A percentile compares a stretch with the other conserved stretches of the same genome.
Conservation (phyloP, 805 yeast genomes). For the Saccharomycopsis fibuligera region DNA sequence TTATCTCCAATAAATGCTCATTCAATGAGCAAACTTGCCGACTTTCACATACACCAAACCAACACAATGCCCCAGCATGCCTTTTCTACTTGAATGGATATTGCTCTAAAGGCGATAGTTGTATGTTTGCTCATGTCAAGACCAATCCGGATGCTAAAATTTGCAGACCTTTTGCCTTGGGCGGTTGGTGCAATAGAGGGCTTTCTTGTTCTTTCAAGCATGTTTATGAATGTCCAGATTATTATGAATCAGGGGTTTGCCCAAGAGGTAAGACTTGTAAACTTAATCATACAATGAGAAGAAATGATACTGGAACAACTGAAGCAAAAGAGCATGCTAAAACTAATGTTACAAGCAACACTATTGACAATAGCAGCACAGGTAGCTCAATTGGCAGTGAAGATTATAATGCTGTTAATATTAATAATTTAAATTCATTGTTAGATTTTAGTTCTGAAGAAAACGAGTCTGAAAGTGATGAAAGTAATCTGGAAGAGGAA, state of each 20-base stretch:
- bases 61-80: conserved; percentile 59
- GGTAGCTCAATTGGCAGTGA: neutral
- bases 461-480: neutral
- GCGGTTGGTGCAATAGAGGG: conserved; percentile 66
- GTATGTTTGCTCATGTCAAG: conserved; percentile 46
- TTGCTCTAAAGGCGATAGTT: conserved; percentile 40
- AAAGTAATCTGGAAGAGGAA: conserved; percentile 1
- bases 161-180: conserved; percentile 62
- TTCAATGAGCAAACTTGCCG: conserved; percentile 37
- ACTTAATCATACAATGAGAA: conserved; percentile 41
- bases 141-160: conserved; percentile 38
- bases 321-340: neutral
- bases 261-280: conserved; percentile 45
- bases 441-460: conserved; percentile 4
- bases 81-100: conserved; percentile 39
- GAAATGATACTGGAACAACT: conserved; percentile 15
- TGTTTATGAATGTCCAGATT: conserved; percentile 63
- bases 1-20: conserved; percentile 41
- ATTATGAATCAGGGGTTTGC: conserved; percentile 40
- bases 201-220: conserved; percentile 51
- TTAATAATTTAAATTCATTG: neutral
- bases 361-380: neutral
- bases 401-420: neutral
- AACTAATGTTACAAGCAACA: neutral
- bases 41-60: conserved; percentile 50